Evolutionary conservation across 331 rosid species (phyloP).

Genomic region (Acacia pycnantha): DNA sequence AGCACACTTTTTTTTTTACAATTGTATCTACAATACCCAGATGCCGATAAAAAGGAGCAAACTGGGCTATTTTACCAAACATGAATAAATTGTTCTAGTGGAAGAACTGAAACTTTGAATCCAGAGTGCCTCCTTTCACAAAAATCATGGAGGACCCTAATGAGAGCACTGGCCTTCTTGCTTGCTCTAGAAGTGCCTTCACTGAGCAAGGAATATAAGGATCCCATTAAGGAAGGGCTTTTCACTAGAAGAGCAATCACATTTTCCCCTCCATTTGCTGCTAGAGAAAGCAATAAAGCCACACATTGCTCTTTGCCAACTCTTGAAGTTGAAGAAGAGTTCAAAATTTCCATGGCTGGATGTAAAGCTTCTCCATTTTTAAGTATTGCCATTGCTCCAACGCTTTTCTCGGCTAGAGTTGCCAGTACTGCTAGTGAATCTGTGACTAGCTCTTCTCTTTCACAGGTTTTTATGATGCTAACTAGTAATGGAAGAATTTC

Average conservation of each 20-base stretch:
- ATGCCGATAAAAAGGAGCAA: conserved; percentile 16
- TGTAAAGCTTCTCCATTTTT: conserved; percentile 45
- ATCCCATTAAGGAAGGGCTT: conserved; percentile 59
- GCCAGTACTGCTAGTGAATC: conserved; percentile 71
- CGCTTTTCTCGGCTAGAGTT: conserved; percentile 59
- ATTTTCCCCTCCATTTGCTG: conserved; percentile 53
- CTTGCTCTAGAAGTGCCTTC: conserved; percentile 67
- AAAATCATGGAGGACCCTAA: conserved; percentile 67
- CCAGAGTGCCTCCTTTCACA: conserved; percentile 56
- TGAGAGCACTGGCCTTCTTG: conserved; percentile 68
- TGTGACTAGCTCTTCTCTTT: conserved; percentile 48
- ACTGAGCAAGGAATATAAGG: conserved; percentile 56
- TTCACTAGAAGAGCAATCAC: conserved; percentile 57
- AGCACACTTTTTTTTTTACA: background rate
- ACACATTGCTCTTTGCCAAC: conserved; percentile 65
- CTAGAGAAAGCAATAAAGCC: conserved; percentile 65
- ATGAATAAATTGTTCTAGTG: conserved; percentile 56
- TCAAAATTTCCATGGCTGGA: conserved; percentile 37
- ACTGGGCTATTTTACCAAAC: conserved; percentile 60
- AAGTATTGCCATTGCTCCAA: conserved; percentile 48
- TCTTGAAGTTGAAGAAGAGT: conserved; percentile 53
- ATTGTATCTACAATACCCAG: conserved; percentile 44
- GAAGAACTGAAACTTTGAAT: conserved; percentile 37
- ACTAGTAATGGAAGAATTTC: conserved; percentile 55
- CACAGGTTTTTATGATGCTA: conserved; percentile 32